These are phyloP conservation scores for Wickerhamiella nectarea DNA, from an alignment of 805 yeast species.

Conservation along the genomic window DNA sequence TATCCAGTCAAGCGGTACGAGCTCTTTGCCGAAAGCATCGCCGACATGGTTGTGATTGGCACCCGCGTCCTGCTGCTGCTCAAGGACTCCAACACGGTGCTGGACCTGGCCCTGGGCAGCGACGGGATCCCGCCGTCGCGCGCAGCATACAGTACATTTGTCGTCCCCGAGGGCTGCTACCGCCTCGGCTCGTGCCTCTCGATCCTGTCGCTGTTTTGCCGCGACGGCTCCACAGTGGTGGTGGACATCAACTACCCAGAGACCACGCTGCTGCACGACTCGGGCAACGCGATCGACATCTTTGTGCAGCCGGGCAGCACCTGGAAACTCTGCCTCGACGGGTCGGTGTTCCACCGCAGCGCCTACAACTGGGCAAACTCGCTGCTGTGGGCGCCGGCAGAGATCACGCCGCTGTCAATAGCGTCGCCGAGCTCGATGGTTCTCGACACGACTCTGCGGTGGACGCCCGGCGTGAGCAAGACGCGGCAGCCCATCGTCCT, in stretches of 20 bases:
- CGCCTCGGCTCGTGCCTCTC: conserved; percentile 5
- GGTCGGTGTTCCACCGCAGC: conserved; percentile 4
- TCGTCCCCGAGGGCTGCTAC: background rate
- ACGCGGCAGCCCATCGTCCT: conserved; percentile 6
- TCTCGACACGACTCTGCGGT: conserved; percentile 4
- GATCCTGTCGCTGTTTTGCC: conserved; percentile 1
- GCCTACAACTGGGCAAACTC: conserved; percentile 9
- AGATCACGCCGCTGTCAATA: conserved; percentile 2
- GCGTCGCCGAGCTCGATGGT: conserved; percentile 2
- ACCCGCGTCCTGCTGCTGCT: background rate
- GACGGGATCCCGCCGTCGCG: conserved; percentile 1
- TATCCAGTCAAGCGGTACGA: conserved; percentile 4
- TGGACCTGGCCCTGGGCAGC: conserved; percentile 3
- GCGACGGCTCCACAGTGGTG: background rate
- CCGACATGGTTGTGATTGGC: conserved; percentile 4
- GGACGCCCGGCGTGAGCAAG: conserved; percentile 1
- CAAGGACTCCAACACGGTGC: background rate
- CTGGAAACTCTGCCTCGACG: conserved; percentile 6
- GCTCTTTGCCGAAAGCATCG: background rate
- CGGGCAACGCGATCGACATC: background rate
- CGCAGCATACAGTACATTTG: background rate
- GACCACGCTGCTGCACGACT: conserved; percentile 1
- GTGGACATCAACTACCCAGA: conserved; percentile 7
- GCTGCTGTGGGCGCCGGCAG: conserved; percentile 5
- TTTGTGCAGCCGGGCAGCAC: conserved; percentile 5